Evolutionary conservation across 768 basidiomycete species (phyloP), one percentile per base, ranked within the genome.

Genomic region (Steccherinum ochraceum): DNA sequence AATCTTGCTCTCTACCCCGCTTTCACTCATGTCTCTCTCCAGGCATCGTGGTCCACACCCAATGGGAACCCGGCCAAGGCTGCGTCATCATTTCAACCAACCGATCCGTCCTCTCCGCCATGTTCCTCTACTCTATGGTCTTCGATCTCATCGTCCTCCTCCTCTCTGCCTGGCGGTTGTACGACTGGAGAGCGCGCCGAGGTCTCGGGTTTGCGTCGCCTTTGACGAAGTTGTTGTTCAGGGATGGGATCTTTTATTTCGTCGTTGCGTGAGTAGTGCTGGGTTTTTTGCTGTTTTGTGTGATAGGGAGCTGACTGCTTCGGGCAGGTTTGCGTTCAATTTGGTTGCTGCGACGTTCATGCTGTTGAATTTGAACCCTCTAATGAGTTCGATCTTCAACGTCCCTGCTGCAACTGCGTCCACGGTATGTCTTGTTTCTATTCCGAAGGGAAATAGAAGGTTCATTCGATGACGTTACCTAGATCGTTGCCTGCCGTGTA

Each of bases 221-320:
- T n/a, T n/a, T n/a, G n/a, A n/a, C 30, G 30, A 35, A 66, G 44
- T 75, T 87, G 47, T 79, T 88, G 52, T 86, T 88, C 64, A 70
- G 70, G n/a, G 85, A 87, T 59, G 85, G 85, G 20, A 61, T 87
- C 45, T 81, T 86, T 45, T 87, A 81, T 68, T 87, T 86, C 61
- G 62, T 77, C 57, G 79, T 87, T 50, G 84, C 84, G 81, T 86
- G 62, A 67, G 83, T 58, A 20, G 4, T 43, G 10, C 21, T 10
- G 7, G 41, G 24, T 13, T 35, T 35, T 19, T 55, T 56, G 20
- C 49, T 20, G 19, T n/a, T 21, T 20, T 39, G 5, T 11, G 39
- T 21, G 39, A 50, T 45, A 19, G 40, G 21, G 10, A 44, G 44
- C 24, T 21, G 27, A 24, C 21, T 43, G 35, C 35, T 7, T 56